Evolutionary conservation across 31 red algal species (phyloP).

Genomic region (Bonnemaisonia californica): DNA sequence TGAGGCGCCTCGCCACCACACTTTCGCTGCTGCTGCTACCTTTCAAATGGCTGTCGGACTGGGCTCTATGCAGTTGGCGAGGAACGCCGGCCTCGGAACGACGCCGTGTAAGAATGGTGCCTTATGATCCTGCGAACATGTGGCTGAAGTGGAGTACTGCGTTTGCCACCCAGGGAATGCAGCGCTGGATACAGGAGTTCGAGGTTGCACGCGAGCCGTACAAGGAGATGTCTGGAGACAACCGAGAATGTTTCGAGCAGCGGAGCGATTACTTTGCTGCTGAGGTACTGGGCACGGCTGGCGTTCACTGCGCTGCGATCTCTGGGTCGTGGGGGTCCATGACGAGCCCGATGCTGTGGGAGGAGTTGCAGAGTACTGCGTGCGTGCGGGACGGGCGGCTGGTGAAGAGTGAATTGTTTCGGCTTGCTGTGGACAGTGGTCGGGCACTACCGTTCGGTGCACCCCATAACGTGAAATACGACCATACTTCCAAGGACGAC

Average conservation of each 20-base stretch:
- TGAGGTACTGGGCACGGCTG: constrained; percentile 22
- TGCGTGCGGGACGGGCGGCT: constrained; percentile 23
- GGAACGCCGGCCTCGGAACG: too few relatives aligned
- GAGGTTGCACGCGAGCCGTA: constrained; percentile 7
- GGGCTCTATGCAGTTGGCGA: too few relatives aligned
- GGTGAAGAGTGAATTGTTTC: constrained; percentile 31
- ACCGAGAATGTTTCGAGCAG: constrained; percentile 8
- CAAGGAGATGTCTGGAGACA: not conserved
- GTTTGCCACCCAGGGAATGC: constrained; percentile 25
- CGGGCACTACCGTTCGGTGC: constrained; percentile 19
- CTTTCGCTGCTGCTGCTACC: too few relatives aligned
- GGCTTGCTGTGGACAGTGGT: not conserved
- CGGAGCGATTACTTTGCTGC: constrained; percentile 42
- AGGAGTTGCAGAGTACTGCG: constrained; percentile 1
- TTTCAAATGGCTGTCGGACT: too few relatives aligned
- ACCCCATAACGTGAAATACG: constrained; percentile 12
- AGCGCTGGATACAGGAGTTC: constrained; percentile 30
- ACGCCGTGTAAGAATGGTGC: too few relatives aligned
- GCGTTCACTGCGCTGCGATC: not conserved
- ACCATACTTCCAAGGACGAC: too few relatives aligned
- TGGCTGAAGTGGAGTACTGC: constrained; percentile 32
- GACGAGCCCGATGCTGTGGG: constrained; percentile 20
- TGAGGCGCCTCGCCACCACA: too few relatives aligned
- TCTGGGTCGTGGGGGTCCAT: not conserved
- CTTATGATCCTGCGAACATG: constrained; percentile 24